Evolutionary conservation across 257 asterid genomes (phyloP).

Genomic region (Eucommia ulmoides): DNA sequence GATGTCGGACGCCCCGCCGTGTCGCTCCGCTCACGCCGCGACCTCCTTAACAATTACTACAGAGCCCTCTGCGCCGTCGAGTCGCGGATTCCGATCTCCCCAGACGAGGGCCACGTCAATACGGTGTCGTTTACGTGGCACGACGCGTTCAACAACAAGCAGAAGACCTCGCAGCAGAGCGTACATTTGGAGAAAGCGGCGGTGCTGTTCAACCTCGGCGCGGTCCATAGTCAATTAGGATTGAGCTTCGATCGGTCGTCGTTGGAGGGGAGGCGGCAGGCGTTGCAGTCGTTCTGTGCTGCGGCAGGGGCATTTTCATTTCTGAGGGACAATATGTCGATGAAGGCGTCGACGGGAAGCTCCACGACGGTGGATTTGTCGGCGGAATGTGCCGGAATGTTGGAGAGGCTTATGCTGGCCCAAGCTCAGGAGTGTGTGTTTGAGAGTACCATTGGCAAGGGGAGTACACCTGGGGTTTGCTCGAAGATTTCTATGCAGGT

Average conservation of each 20-base stretch:
- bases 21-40: conserved; percentile 76
- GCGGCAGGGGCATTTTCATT: conserved; percentile 92
- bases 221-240: conserved; percentile 93
- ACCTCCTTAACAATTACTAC: conserved; percentile 70
- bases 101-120: conserved; percentile 75
- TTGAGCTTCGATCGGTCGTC: conserved; percentile 73
- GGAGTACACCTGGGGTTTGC: conserved; percentile 88
- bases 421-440: conserved; percentile 98
- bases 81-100: conserved; percentile 85
- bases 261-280: conserved; percentile 92
- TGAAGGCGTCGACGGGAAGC: conserved; percentile 79
- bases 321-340: conserved; percentile 74
- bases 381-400: conserved; percentile 88
- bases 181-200: conserved; percentile 95
- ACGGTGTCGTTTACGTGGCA: conserved; percentile 78
- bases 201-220: conserved; percentile 84
- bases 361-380: conserved; percentile 77
- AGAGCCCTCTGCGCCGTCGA: conserved; percentile 93
- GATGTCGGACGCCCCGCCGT: conserved; percentile 54
- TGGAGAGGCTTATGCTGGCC: conserved; percentile 94
- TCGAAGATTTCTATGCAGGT: conserved; percentile 96
- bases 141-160: conserved; percentile 77
- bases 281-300: conserved; percentile 82
- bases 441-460: conserved; percentile 90
- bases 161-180: conserved; percentile 79